Conservation (phyloP, 2,329 filamentous ascomycete genomes). For the Exutisphaerella laricina region DNA sequence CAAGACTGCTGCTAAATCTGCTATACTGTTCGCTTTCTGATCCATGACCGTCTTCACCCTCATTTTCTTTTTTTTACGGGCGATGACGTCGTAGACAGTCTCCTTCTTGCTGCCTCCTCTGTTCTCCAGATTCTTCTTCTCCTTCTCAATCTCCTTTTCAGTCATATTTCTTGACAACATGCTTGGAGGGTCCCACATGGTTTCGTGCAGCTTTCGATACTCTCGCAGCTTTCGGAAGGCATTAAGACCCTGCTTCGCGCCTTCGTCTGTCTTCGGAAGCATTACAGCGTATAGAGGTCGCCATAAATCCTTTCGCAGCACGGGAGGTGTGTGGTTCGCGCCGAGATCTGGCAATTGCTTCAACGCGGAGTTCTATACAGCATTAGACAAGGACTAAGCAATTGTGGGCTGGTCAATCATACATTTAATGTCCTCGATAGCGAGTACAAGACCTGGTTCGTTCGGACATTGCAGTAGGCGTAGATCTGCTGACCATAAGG, state of each 20-base stretch:
- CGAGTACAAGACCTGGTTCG: constrained; percentile 61
- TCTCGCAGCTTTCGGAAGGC: constrained; percentile 56
- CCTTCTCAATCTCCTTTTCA: constrained; percentile 37
- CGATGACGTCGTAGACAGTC: constrained; percentile 29
- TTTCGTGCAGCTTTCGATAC: constrained; percentile 54
- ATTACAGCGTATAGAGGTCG: constrained; percentile 54
- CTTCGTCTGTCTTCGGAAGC: constrained; percentile 43
- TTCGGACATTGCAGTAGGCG: constrained; percentile 56
- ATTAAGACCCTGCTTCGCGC: constrained; percentile 43
- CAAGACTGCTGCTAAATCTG: constrained; percentile 55
- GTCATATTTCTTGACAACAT: constrained; percentile 35
- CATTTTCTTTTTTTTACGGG: constrained; percentile 41
- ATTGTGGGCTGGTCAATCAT: constrained; percentile 21
- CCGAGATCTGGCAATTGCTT: constrained; percentile 57
- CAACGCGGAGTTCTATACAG: constrained; percentile 39
- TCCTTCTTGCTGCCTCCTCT: constrained; percentile 31
- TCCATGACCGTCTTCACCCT: constrained; percentile 55
- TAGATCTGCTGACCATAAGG: constrained; percentile 54
- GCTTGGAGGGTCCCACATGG: constrained; percentile 41
- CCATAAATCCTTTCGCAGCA: constrained; percentile 59
- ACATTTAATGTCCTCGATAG: constrained; percentile 53
- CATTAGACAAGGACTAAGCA: constrained; percentile 3
- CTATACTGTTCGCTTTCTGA: constrained; percentile 58
- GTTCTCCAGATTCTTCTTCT: constrained; percentile 36
- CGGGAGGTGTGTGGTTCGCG: constrained; percentile 56